Evolutionary conservation across 1,284 basidiomycete species (phyloP), one percentile per base, ranked within the genome.

Genomic region (Pyrrhoderma noxium): DNA sequence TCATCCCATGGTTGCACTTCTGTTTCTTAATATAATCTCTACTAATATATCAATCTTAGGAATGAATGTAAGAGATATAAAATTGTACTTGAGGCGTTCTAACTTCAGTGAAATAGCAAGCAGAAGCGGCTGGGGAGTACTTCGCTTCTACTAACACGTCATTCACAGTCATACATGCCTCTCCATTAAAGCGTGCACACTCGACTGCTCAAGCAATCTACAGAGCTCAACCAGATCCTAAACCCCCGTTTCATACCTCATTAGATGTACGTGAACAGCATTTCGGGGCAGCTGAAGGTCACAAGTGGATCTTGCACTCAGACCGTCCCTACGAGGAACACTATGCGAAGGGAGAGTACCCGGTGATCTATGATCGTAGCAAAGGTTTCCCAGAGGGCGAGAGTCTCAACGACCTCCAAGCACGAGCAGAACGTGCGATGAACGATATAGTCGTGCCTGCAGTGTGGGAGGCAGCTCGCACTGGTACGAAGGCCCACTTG

Each of bases 231-330:
- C 63, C 67, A 3, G 67, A 74, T 14, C 75, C 77, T 13, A 78
- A 79, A 51, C 79, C 80, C 1, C 68, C 75, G 1, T 66, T 89
- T 44, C 73, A 68, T 4, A 67, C 76, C 41, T 76, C 76, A 8
- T 62, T 62, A 8, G 68, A 77, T 47, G 67, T 87, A 3, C 74
- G 80, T 39, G 85, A 88, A 61, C 84, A 85, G 59, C 61, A 75
- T 64, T 92, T 85, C 57, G 90, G 90, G 18, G 68, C 74, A 18
- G 89, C 78, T 1, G 90, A 93, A 63, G 87, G 89, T 2, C 69
- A 77, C 18, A 65, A 70, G 2, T 85, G 79, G 68, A 57, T 64
- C 2, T 47, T 65, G 21, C 35, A 49, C 27, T 61, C 60, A 42
- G 63, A 70, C 37, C 51, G 75, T 16, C 58, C 77, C 0, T 63